Percentiles rank a stretch among this genome's conserved stretches.
phyloP scores from a whole-genome alignment of 345 rosid species.

The Carallia pectinifolia region DNA sequence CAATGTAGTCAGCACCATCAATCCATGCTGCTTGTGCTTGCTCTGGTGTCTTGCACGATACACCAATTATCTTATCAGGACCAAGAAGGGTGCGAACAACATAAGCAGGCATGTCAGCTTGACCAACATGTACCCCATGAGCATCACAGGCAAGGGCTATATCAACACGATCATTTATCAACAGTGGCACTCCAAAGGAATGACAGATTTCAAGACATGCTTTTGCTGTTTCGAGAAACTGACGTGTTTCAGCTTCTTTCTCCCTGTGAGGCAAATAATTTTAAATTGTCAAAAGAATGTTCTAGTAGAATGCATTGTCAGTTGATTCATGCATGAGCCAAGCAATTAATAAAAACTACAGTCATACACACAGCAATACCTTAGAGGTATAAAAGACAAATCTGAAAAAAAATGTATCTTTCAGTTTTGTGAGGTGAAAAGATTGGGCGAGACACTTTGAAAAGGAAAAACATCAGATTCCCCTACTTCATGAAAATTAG shows the following conservation, averaged over 20 bases:
- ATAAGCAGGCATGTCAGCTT: slow-evolving; percentile 72
- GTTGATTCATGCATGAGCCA: background rate
- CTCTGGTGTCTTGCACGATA: slow-evolving; percentile 81
- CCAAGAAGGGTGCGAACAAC: slow-evolving; percentile 71
- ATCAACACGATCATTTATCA: slow-evolving; percentile 86
- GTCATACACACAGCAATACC: background rate
- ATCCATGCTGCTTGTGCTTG: slow-evolving; percentile 84
- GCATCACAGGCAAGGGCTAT: slow-evolving; percentile 84
- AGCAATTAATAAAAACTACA: background rate
- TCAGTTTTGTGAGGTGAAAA: background rate
- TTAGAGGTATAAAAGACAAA: background rate
- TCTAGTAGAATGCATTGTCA: background rate
- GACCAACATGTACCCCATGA: slow-evolving; percentile 91
- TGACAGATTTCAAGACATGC: slow-evolving; percentile 64
- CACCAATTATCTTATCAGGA: slow-evolving; percentile 81
- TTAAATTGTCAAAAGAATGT: background rate
- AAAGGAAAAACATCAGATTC: background rate
- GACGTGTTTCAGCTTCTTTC: slow-evolving; percentile 61
- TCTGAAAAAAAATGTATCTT: background rate
- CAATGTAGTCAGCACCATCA: slow-evolving; percentile 90
- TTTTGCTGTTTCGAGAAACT: slow-evolving; percentile 68
- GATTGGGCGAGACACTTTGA: background rate
- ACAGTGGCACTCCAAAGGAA: slow-evolving; percentile 49
- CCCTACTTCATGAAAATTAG: background rate
- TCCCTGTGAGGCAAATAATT: slow-evolving; percentile 33